phyloP scores from a whole-genome alignment of 2,329 filamentous ascomycete species.

The Fusarium sp. region DNA sequence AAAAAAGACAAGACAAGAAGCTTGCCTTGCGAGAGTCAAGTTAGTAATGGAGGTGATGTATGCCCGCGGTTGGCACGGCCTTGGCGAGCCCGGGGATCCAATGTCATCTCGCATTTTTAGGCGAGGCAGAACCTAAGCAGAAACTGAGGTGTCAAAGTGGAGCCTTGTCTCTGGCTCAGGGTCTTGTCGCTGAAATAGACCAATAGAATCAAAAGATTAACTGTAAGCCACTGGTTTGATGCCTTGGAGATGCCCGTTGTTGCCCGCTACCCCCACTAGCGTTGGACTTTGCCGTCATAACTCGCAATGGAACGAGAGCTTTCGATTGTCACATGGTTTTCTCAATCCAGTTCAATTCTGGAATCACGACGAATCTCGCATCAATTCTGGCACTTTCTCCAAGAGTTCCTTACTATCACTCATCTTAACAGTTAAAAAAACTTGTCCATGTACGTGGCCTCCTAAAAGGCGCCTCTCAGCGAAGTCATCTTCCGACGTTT shows the following conservation, averaged over 20 bases:
- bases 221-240: conserved; percentile 15
- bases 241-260: not conserved
- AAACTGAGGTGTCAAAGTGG: conserved; percentile 9
- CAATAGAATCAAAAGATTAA: not conserved
- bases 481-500: conserved; percentile 44
- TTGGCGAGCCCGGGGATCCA: conserved; percentile 30
- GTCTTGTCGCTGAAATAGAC: not conserved
- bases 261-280: conserved; percentile 19
- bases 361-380: conserved; percentile 20
- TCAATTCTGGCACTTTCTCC: conserved; percentile 20
- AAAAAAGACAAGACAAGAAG: not conserved
- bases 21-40: not conserved
- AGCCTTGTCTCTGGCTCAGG: conserved; percentile 2
- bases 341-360: conserved; percentile 26
- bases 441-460: not conserved
- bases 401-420: not conserved
- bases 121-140: conserved; percentile 17
- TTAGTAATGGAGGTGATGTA: conserved; percentile 19
- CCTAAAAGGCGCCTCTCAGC: conserved; percentile 42
- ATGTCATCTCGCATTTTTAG: conserved; percentile 45
- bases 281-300: conserved; percentile 15
- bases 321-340: conserved; percentile 24
- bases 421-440: conserved; percentile 1
- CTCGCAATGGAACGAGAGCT: not conserved
- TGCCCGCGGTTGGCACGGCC: conserved; percentile 36